Evolutionary conservation across 2,329 filamentous ascomycete species (phyloP).

Genomic region (Ophiostoma sp.): DNA sequence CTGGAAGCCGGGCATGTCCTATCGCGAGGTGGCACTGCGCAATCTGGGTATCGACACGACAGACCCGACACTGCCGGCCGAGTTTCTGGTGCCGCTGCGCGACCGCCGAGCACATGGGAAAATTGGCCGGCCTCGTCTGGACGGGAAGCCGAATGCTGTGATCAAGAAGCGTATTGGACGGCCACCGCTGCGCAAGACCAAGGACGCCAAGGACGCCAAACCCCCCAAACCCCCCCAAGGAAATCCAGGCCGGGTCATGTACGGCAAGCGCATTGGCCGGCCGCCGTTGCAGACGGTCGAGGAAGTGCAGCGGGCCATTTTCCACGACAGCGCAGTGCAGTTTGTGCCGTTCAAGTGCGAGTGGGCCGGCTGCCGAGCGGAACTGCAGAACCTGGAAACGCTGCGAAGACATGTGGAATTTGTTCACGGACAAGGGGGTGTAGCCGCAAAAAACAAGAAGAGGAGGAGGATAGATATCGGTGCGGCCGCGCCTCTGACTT

Average conservation of each 20-base stretch:
- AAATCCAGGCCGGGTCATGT: background rate
- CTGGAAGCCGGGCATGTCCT: conserved; percentile 38
- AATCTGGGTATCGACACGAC: conserved; percentile 24
- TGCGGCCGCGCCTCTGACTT: conserved; percentile 26
- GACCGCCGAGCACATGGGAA: background rate
- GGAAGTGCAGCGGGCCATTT: conserved; percentile 37
- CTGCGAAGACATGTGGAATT: conserved; percentile 49
- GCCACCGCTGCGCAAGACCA: background rate
- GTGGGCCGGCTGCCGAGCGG: conserved; percentile 54
- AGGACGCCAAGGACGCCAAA: background rate
- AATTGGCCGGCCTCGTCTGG: conserved; percentile 17
- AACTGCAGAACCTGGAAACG: conserved; percentile 59
- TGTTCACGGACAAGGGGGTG: conserved; percentile 41
- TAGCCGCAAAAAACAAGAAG: no score
- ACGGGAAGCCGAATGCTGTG: background rate
- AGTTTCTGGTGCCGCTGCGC: conserved; percentile 20
- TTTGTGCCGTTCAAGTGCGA: conserved; percentile 55
- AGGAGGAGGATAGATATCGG: background rate
- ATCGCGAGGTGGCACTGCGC: conserved; percentile 28
- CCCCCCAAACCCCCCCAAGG: background rate
- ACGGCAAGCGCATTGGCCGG: conserved; percentile 29
- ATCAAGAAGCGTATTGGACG: background rate
- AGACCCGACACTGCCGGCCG: conserved; percentile 15
- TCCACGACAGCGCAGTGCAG: conserved; percentile 34
- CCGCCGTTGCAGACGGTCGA: conserved; percentile 36